phyloP scores from a whole-genome alignment of 257 asterid genomes.

The Voacanga thouarsii region DNA sequence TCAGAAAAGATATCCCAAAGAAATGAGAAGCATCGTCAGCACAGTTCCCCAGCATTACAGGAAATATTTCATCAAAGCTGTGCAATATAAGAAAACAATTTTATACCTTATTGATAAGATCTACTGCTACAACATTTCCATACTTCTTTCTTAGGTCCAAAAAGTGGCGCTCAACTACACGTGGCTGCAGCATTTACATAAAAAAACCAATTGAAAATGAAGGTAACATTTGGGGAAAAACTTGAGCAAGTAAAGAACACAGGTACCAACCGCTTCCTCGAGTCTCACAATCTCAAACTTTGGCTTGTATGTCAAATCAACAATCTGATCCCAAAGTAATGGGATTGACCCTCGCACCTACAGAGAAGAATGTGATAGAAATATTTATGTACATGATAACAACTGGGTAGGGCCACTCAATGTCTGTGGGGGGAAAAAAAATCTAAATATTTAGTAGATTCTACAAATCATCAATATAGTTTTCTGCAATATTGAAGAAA shows the following conservation, averaged over 20 bases:
- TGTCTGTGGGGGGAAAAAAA: background rate
- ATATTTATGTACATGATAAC: background rate
- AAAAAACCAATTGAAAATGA: constrained; percentile 19
- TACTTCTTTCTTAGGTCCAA: constrained; percentile 71
- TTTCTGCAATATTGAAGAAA: background rate
- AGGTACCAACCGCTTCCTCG: constrained; percentile 67
- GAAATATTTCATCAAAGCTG: background rate
- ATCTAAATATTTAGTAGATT: background rate
- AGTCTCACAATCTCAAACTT: constrained; percentile 56
- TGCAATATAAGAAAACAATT: background rate
- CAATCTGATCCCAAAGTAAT: constrained; percentile 91
- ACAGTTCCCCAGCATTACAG: background rate
- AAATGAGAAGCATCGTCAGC: background rate
- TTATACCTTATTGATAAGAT: constrained; percentile 78
- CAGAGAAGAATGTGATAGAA: constrained; percentile 17
- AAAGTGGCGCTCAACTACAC: constrained; percentile 78
- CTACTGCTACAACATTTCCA: constrained; percentile 76
- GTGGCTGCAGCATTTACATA: constrained; percentile 48
- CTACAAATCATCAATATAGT: background rate
- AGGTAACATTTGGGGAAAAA: constrained; percentile 8
- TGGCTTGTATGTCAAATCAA: constrained; percentile 92
- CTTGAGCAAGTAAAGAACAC: constrained; percentile 17
- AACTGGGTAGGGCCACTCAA: background rate
- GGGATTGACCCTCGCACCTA: constrained; percentile 98
- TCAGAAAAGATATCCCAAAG: background rate